Percentiles rank a stretch among this genome's conserved stretches.
phyloP scores from a whole-genome alignment of 164 flowering plant genomes.

The Stephania yunnanensis region DNA sequence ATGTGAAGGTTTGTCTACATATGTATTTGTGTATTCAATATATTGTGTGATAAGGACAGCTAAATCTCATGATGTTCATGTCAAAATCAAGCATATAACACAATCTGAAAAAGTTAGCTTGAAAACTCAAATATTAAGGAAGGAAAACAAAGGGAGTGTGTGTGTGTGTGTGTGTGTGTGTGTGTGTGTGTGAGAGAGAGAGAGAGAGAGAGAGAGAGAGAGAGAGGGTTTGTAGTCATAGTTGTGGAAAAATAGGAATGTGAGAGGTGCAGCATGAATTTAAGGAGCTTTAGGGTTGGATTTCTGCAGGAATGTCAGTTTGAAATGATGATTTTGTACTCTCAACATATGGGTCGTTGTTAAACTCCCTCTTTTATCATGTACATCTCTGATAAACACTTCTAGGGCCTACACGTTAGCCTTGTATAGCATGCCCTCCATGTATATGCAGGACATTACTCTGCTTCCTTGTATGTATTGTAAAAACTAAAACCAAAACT shows the following conservation, averaged over 20 bases:
- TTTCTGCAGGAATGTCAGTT: background rate
- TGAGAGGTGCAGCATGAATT: conserved; percentile 28
- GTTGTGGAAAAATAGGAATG: conserved; percentile 20
- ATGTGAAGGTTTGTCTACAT: background rate
- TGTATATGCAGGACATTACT: no score
- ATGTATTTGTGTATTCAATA: conserved; percentile 2
- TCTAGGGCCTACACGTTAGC: no score
- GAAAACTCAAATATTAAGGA: conserved; percentile 12
- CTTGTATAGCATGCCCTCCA: no score
- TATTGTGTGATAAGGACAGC: conserved; percentile 41
- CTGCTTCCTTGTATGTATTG: no score
- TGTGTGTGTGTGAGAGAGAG: background rate
- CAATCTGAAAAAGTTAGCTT: conserved; percentile 33
- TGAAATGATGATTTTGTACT: background rate
- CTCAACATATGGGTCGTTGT: background rate
- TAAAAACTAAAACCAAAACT: no score
- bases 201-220: conserved; percentile 7
- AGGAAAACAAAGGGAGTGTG: background rate
- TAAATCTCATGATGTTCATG: conserved; percentile 42
- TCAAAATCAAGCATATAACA: conserved; percentile 35
- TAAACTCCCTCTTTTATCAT: background rate
- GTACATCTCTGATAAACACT: no score
- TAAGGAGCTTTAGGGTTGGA: conserved; percentile 18
- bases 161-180: conserved; percentile 12
- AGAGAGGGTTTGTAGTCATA: background rate